Base-by-base conservation (phyloP, 257 asterid genomes). In the Osmanthus fragrans region DNA sequence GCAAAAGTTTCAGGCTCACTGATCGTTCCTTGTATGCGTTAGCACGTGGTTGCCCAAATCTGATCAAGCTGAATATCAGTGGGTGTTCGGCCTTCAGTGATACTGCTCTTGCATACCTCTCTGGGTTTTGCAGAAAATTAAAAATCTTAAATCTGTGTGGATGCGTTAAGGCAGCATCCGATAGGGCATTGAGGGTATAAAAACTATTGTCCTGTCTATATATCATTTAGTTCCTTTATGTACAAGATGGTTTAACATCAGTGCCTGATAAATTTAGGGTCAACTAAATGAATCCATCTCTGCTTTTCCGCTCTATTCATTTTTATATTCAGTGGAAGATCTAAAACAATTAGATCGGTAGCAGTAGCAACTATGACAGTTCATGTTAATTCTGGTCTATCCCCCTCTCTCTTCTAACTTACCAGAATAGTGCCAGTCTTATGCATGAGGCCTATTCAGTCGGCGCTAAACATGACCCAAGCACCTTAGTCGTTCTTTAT, bases 1-100 rank as follows among this genome's bases (percentile, higher is more conserved):
- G 98, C 80, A 96, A 96, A 86, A 93, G 99, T 76, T 87, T 92
- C 77, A 83, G 86, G 74, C 96, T 96, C 4, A 90, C 96, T 0
- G 99, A 93, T 72, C 87, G 88, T 32, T 93, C 99, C 27, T 82
- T 96, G 60, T 88, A 86, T 72, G 94, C 96, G 27, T 78, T 93
- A 78, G 97, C 97, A 13, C 97, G 58, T 15, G 99, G 99, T 10
- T 93, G 94, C 77, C 91, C 90, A 0, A 88, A 87, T 77, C 97
- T 96, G 7, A 79, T 77, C 37, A 90, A 87, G 91, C 89, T 96
- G 70, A 96, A 96, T 78, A 89, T 96, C 54, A 96, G 99, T 70
- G 99, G 98, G 29, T 93, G 98, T 79, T 78, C 96, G 0, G 91
- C 88, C 63, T 96, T 96, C 81, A 93, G 89, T 42, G 99, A 90